Conservation (phyloP, 2,329 filamentous ascomycete species). For the Rhynchosporium secalis region DNA sequence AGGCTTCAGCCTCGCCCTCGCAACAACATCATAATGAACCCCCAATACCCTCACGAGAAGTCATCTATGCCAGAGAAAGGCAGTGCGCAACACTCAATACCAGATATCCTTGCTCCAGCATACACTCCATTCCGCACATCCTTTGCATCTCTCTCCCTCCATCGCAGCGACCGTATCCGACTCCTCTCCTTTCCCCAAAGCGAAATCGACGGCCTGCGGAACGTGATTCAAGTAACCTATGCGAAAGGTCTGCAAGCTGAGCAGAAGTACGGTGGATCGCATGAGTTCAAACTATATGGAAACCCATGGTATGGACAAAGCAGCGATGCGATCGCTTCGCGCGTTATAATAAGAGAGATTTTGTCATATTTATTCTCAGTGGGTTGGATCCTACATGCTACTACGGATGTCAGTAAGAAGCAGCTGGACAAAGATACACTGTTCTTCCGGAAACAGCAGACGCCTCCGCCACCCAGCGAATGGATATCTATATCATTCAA, state of each 20-base stretch:
- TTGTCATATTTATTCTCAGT: slow-evolving; percentile 40
- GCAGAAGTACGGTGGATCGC: slow-evolving; percentile 38
- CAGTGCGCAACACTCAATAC: not conserved
- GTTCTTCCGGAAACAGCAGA: slow-evolving; percentile 42
- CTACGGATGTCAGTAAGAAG: slow-evolving; percentile 42
- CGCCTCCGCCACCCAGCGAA: slow-evolving; percentile 40
- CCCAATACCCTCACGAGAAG: slow-evolving; percentile 8
- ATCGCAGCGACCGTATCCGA: slow-evolving; percentile 40
- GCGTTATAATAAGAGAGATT: slow-evolving; percentile 39
- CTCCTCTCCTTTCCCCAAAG: slow-evolving; percentile 41
- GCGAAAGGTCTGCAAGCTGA: slow-evolving; percentile 39
- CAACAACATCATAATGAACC: slow-evolving; percentile 11
- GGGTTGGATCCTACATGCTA: slow-evolving; percentile 44
- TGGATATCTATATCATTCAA: slow-evolving; percentile 44
- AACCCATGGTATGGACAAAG: slow-evolving; percentile 41
- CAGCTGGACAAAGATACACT: slow-evolving; percentile 41
- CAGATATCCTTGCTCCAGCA: slow-evolving; percentile 14
- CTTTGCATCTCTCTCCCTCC: slow-evolving; percentile 40
- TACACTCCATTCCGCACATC: slow-evolving; percentile 31
- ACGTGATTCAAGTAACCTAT: slow-evolving; percentile 36
- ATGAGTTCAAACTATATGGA: slow-evolving; percentile 43
- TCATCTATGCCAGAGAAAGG: not conserved
- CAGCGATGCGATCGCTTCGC: slow-evolving; percentile 37
- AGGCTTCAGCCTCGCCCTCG: slow-evolving; percentile 12
- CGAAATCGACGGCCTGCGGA: slow-evolving; percentile 37